Evolutionary conservation across 2,329 filamentous ascomycete species (phyloP).

Genomic region (Aspergillus sp.): DNA sequence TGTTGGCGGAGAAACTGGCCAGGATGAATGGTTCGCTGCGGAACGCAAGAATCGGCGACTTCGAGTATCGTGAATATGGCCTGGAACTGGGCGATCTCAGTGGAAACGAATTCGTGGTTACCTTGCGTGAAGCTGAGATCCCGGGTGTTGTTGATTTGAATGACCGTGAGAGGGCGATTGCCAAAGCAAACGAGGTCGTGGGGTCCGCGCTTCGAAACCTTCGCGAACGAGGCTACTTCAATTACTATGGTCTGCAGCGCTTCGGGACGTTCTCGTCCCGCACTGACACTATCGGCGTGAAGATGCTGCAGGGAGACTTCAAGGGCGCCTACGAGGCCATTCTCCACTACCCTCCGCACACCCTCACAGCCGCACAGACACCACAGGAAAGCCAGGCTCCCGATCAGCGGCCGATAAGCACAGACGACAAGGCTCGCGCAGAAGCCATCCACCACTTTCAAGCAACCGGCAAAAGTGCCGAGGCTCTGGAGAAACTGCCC

Average conservation of each 20-base stretch:
- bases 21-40: conserved; percentile 54
- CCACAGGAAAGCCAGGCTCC: conserved; percentile 25
- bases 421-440: conserved; percentile 72
- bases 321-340: conserved; percentile 71
- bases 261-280: conserved; percentile 83
- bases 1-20: conserved; percentile 56
- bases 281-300: conserved; percentile 75
- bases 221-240: conserved; percentile 73
- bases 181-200: conserved; percentile 39
- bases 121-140: conserved; percentile 74
- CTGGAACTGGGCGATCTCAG: conserved; percentile 74
- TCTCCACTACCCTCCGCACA: conserved; percentile 60
- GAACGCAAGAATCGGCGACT: conserved; percentile 65
- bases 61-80: conserved; percentile 62
- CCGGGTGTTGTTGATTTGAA: conserved; percentile 31
- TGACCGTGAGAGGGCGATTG: conserved; percentile 40
- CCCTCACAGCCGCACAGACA: conserved; percentile 50
- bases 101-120: conserved; percentile 91
- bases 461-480: conserved; percentile 49
- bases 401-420: conserved; percentile 39
- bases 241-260: conserved; percentile 95
- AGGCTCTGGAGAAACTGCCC: conserved; percentile 63
- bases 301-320: conserved; percentile 74
- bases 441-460: conserved; percentile 69
- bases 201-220: conserved; percentile 58